phyloP scores from a whole-genome alignment of 352 stramenopile species.

The Pseudoperonospora humuli region DNA sequence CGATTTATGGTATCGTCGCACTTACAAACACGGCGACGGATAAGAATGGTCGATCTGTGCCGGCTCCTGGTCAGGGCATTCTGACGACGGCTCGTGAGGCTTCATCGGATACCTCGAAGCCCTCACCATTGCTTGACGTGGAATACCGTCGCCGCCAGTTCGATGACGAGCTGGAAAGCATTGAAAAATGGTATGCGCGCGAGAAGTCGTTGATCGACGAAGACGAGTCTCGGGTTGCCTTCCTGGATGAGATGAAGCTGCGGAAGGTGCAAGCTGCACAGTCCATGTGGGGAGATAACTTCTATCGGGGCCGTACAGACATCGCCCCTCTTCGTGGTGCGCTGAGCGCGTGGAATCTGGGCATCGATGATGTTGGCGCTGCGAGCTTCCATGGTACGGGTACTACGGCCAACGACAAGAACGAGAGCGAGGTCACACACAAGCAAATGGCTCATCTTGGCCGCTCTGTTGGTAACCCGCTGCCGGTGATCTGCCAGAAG shows the following conservation, averaged over 20 bases:
- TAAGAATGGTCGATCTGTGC: conserved; percentile 82
- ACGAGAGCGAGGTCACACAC: conserved; percentile 83
- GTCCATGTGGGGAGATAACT: conserved; percentile 56
- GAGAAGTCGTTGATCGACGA: conserved; percentile 43
- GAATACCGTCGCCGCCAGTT: conserved; percentile 73
- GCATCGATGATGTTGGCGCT: conserved; percentile 73
- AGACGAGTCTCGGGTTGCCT: conserved; percentile 27
- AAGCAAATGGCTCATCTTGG: conserved; percentile 78
- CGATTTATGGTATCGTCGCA: conserved; percentile 82
- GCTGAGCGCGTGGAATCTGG: conserved; percentile 70
- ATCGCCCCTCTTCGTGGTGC: conserved; percentile 76
- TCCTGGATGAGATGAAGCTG: conserved; percentile 57
- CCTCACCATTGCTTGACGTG: conserved; percentile 59
- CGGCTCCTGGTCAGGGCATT: conserved; percentile 79
- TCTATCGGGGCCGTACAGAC: conserved; percentile 46
- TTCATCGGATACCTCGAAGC: conserved; percentile 10
- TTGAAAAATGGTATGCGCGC: conserved; percentile 61
- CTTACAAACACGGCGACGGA: conserved; percentile 82
- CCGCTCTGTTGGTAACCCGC: conserved; percentile 58
- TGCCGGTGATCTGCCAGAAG: conserved; percentile 81
- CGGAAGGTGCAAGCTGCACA: conserved; percentile 67
- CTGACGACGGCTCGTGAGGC: conserved; percentile 73
- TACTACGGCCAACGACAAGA: conserved; percentile 82
- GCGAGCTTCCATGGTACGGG: conserved; percentile 82
- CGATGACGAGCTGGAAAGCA: conserved; percentile 55